Conservation (phyloP, 2,329 filamentous ascomycete genomes). For the Sporothrix brasiliensis region DNA sequence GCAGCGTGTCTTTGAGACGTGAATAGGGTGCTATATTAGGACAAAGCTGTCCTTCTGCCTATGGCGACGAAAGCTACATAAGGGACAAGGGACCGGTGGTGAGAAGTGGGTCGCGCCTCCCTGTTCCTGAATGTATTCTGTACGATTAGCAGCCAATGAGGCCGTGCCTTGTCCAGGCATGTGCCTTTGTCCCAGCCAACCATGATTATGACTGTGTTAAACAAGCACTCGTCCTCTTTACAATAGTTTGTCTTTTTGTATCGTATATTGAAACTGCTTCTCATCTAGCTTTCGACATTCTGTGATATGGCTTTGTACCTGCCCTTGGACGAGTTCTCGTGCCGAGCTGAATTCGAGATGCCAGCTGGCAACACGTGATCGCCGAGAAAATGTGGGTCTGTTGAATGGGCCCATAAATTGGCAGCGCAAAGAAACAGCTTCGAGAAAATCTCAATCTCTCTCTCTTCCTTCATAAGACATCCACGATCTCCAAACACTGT, state of each 20-base stretch:
- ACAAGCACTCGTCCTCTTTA: too few relatives aligned
- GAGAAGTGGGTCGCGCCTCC: neutral
- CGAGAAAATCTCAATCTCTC: conserved; percentile 23
- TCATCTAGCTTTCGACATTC: too few relatives aligned
- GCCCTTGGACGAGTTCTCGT: neutral
- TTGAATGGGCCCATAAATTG: conserved; percentile 24
- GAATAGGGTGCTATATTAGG: conserved; percentile 1
- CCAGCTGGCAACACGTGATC: neutral
- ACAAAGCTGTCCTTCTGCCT: conserved; percentile 24
- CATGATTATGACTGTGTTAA: neutral
- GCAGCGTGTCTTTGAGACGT: conserved; percentile 9
- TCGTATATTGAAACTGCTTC: too few relatives aligned
- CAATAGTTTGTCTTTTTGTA: too few relatives aligned
- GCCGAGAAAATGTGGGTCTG: conserved; percentile 2
- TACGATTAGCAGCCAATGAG: neutral
- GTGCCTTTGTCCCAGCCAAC: neutral
- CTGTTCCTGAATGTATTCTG: conserved; percentile 24
- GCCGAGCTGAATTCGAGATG: neutral
- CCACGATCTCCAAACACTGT: neutral
- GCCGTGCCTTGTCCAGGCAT: neutral
- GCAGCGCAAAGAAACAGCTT: conserved; percentile 13
- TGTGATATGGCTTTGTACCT: neutral
- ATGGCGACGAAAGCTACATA: neutral
- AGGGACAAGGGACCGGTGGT: neutral
- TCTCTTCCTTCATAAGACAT: neutral